A percentile compares a stretch with the other conserved stretches of the same genome.
phyloP scores from a whole-genome alignment of 495 filamentous ascomycete species.

The Ascobolus immersus region DNA sequence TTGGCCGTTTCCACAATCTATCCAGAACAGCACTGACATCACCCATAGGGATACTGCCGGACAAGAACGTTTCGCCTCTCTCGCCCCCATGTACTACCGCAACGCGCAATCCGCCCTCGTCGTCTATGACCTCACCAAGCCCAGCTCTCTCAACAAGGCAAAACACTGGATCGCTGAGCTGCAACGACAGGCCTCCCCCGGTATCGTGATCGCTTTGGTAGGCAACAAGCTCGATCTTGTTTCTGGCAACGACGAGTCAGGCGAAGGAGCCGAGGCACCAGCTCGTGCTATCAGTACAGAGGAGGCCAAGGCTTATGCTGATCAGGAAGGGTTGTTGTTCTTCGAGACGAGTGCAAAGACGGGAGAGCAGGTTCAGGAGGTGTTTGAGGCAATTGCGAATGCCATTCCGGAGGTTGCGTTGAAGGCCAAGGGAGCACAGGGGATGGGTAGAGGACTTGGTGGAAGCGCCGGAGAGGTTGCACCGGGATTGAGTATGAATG shows the following conservation, averaged over 20 bases:
- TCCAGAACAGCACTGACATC: not conserved
- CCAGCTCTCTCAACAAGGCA: slow-evolving; percentile 80
- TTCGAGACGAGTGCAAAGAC: slow-evolving; percentile 98
- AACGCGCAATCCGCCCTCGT: slow-evolving; percentile 97
- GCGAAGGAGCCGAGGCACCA: slow-evolving; percentile 35
- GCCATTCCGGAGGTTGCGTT: slow-evolving; percentile 87
- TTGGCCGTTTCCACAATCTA: not conserved
- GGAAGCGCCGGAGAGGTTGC: slow-evolving; percentile 27
- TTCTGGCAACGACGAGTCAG: slow-evolving; percentile 18
- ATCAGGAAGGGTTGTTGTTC: slow-evolving; percentile 79
- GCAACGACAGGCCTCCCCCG: slow-evolving; percentile 87
- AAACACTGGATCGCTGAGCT: slow-evolving; percentile 98
- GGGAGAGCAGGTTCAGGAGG: slow-evolving; percentile 72
- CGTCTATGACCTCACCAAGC: slow-evolving; percentile 95
- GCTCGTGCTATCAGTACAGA: slow-evolving; percentile 35
- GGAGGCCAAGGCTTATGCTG: slow-evolving; percentile 79
- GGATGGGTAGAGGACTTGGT: slow-evolving; percentile 27
- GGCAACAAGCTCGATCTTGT: slow-evolving; percentile 89
- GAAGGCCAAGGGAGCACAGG: slow-evolving; percentile 53
- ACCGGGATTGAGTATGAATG: slow-evolving; percentile 25
- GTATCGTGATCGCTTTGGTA: slow-evolving; percentile 91
- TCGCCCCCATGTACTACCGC: slow-evolving; percentile 99
- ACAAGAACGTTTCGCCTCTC: slow-evolving; percentile 88
- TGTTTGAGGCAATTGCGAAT: slow-evolving; percentile 96
- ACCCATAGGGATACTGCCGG: slow-evolving; percentile 54